Percentiles rank a stretch among this genome's conserved stretches.
Evolutionary conservation across 495 filamentous ascomycete genomes (phyloP).

Genomic region (Aspergillus nidulans): DNA sequence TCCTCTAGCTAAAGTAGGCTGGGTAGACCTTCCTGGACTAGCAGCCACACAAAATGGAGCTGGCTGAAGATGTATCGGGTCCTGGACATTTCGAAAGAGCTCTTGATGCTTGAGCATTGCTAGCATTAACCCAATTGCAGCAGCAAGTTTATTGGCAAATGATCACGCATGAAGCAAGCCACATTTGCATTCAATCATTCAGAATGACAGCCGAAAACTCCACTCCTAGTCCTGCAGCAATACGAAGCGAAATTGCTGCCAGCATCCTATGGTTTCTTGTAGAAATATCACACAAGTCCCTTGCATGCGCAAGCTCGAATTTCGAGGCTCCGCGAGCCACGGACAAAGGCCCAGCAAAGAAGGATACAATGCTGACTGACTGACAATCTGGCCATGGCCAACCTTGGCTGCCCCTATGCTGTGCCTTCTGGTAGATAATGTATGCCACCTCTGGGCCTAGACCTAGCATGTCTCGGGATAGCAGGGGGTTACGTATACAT

Average conservation of each 20-base stretch:
- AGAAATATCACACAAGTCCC: background rate
- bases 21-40: background rate
- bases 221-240: conserved; percentile 7
- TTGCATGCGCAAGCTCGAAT: conserved; percentile 1
- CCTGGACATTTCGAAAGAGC: background rate
- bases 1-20: background rate
- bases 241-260: background rate
- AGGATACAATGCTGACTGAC: background rate
- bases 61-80: background rate
- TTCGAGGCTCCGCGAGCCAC: background rate
- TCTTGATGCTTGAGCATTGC: background rate
- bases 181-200: background rate
- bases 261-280: background rate
- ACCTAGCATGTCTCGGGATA: conserved; percentile 12
- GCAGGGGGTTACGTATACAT: background rate
- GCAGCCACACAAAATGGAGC: background rate
- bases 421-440: conserved; percentile 13
- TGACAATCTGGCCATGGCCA: background rate
- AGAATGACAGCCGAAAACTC: background rate
- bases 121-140: background rate
- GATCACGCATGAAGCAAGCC: conserved; percentile 2
- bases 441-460: background rate
- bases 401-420: conserved; percentile 6
- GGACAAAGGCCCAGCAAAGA: background rate
- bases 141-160: background rate